These are phyloP conservation scores for Coix lacrymajobi DNA, from an alignment of 176 grass and related monocot species.

Conservation along the genomic window DNA sequence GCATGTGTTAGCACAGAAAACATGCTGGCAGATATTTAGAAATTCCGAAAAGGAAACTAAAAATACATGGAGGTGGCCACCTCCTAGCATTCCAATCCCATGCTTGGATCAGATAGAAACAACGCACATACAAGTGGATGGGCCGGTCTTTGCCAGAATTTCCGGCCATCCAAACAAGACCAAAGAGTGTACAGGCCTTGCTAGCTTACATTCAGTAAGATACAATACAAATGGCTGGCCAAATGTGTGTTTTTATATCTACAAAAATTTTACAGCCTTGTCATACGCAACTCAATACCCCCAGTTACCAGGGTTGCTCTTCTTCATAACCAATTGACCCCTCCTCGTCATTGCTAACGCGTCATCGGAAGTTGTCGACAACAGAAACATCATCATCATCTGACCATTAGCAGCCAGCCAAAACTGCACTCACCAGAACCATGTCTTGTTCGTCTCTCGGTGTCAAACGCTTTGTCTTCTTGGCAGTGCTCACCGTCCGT, in stretches of 20 bases:
- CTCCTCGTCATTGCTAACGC: slow-evolving; percentile 11
- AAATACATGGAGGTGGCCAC: not conserved
- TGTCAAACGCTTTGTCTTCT: not conserved
- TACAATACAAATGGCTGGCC: not conserved
- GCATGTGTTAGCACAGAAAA: no score
- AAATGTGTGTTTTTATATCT: slow-evolving; percentile 26
- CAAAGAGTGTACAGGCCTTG: not conserved
- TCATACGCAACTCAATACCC: not conserved
- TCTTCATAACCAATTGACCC: slow-evolving; percentile 11
- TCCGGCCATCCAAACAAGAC: not conserved
- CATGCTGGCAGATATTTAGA: no score
- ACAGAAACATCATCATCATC: slow-evolving; percentile 12
- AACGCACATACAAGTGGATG: not conserved
- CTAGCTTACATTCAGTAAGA: slow-evolving; percentile 7
- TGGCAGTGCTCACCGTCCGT: not conserved
- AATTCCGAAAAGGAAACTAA: not conserved
- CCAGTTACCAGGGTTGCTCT: slow-evolving; percentile 16
- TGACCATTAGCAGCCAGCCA: slow-evolving; percentile 8
- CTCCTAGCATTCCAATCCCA: not conserved
- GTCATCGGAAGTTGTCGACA: slow-evolving; percentile 6
- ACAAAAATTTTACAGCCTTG: slow-evolving; percentile 53
- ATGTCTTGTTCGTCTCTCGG: not conserved
- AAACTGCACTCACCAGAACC: not conserved
- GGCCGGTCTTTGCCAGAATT: not conserved
- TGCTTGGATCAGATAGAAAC: not conserved